A percentile compares a stretch with the other conserved stretches of the same genome.
Evolutionary conservation across 2,329 filamentous ascomycete genomes (phyloP).

Genomic region (Myriangium duriaei): DNA sequence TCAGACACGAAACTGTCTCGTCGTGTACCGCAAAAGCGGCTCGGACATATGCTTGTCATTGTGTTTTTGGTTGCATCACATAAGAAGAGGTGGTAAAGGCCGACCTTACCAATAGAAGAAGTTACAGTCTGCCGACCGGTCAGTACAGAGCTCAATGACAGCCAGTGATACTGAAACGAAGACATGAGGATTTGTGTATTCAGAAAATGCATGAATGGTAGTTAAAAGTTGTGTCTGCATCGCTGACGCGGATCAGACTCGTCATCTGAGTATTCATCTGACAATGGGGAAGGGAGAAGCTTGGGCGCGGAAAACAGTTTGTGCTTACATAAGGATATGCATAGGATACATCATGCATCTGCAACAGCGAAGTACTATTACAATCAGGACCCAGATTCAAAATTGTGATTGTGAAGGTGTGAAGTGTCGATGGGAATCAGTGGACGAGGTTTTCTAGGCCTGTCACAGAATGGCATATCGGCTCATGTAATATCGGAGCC

Average conservation of each 20-base stretch:
- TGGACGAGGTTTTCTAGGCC: slow-evolving; percentile 34
- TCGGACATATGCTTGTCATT: slow-evolving; percentile 32
- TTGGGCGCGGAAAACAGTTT: too few species aligned
- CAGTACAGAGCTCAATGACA: background rate
- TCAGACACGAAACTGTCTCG: slow-evolving; percentile 21
- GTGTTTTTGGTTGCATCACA: slow-evolving; percentile 23
- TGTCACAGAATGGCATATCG: slow-evolving; percentile 24
- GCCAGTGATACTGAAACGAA: background rate
- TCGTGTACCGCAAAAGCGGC: slow-evolving; percentile 24
- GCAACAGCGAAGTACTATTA: too few species aligned
- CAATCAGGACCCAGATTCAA: too few species aligned
- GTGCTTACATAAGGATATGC: background rate
- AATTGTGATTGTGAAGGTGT: too few species aligned
- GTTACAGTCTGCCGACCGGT: background rate
- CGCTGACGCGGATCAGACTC: slow-evolving; percentile 27
- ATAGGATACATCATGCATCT: too few species aligned
- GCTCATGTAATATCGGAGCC: slow-evolving; percentile 16
- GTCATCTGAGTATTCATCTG: slow-evolving; percentile 28
- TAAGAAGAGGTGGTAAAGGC: slow-evolving; percentile 3
- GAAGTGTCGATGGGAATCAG: slow-evolving; percentile 19
- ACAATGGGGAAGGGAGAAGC: slow-evolving; percentile 12
- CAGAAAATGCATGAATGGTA: slow-evolving; percentile 25
- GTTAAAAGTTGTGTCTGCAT: slow-evolving; percentile 25
- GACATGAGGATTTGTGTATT: background rate
- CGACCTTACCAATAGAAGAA: background rate